A percentile compares a stretch with the other conserved stretches of the same genome.
Conservation (phyloP, 495 filamentous ascomycete genomes). For the Penicillium samsonianum region DNA sequence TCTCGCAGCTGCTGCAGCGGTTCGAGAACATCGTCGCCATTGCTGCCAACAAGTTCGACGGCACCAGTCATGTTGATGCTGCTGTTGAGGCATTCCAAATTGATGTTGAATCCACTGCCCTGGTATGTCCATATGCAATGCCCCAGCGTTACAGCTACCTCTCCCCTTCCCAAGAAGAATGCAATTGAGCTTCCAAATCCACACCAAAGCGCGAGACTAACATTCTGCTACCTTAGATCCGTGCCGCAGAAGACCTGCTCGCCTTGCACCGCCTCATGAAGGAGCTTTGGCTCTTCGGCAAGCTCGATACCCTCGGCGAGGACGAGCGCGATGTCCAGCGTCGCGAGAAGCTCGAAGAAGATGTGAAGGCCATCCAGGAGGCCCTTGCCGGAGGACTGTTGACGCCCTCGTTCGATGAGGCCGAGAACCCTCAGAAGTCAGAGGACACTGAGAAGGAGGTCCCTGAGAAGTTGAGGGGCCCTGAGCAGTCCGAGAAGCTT, state of each 20-base stretch:
- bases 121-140: constrained; percentile 46
- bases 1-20: constrained; percentile 58
- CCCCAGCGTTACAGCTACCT: not conserved
- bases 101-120: constrained; percentile 61
- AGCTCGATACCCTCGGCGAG: constrained; percentile 63
- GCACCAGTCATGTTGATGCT: constrained; percentile 41
- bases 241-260: constrained; percentile 65
- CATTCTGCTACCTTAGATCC: constrained; percentile 47
- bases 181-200: not conserved
- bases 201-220: not conserved
- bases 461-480: too few species aligned
- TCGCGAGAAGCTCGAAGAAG: constrained; percentile 50
- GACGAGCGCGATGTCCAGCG: constrained; percentile 44
- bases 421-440: not conserved
- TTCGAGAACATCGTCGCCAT: constrained; percentile 64
- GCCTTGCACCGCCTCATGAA: constrained; percentile 64
- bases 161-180: not conserved
- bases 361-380: constrained; percentile 49
- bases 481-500: not conserved
- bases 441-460: not conserved
- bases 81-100: constrained; percentile 64
- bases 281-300: constrained; percentile 74
- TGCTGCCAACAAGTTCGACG: constrained; percentile 41
- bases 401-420: constrained; percentile 23
- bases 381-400: constrained; percentile 46